A percentile compares a stretch with the other conserved stretches of the same genome.
phyloP scores from a whole-genome alignment of 2,329 filamentous ascomycete genomes.

The Volutella citrinella region DNA sequence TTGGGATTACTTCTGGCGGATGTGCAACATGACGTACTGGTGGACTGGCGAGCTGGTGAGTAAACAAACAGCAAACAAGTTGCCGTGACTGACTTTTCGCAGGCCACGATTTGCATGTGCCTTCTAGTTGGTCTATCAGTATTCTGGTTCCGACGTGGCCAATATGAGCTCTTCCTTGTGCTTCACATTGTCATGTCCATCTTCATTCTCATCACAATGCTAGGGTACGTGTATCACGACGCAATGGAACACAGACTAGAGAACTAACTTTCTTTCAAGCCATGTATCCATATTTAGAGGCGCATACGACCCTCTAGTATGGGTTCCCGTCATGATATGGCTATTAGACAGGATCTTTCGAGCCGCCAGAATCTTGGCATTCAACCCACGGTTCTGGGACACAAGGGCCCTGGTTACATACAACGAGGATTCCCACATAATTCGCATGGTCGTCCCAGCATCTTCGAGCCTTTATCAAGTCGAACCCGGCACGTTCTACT shows the following conservation, averaged over 20 bases:
- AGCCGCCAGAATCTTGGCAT: constrained; percentile 37
- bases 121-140: constrained; percentile 45
- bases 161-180: constrained; percentile 51
- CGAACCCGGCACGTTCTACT: constrained; percentile 43
- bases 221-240: no score
- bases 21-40: constrained; percentile 46
- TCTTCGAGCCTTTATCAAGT: constrained; percentile 31
- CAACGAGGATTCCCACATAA: constrained; percentile 37
- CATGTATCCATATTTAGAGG: constrained; percentile 52
- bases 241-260: no score
- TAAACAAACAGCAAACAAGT: neutral
- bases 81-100: neutral
- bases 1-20: constrained; percentile 33
- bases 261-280: constrained; percentile 28
- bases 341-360: constrained; percentile 46
- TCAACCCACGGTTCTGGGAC: constrained; percentile 37
- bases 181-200: constrained; percentile 51
- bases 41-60: constrained; percentile 46
- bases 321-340: constrained; percentile 49
- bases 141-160: constrained; percentile 47
- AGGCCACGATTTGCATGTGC: constrained; percentile 46
- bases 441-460: constrained; percentile 38
- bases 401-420: constrained; percentile 34
- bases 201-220: constrained; percentile 47
- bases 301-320: constrained; percentile 48